A percentile compares a stretch with the other conserved stretches of the same genome.
Conservation (phyloP, 352 stramenopile genomes). For the Phytophthora agathidicida region DNA sequence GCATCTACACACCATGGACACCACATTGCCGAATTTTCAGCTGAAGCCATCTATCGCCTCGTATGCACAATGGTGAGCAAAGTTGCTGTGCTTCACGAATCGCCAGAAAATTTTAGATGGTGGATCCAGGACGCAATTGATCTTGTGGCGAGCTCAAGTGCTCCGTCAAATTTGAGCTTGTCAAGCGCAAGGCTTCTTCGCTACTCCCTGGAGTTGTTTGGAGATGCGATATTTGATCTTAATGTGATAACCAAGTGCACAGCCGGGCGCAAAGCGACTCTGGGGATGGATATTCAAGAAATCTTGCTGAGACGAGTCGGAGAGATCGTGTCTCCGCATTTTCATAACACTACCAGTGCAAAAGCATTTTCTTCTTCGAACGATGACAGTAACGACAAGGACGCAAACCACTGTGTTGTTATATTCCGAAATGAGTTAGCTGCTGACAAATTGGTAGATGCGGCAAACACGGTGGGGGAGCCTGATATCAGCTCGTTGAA, state of each 20-base stretch:
- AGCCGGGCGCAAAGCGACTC: conserved; percentile 3
- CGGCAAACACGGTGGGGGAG: conserved; percentile 39
- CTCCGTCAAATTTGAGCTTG: conserved; percentile 13
- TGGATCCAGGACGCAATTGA: conserved; percentile 33
- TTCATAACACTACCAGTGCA: conserved; percentile 1
- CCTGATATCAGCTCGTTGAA: conserved; percentile 48
- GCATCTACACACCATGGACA: not conserved
- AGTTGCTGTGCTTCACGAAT: conserved; percentile 13
- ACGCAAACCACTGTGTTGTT: conserved; percentile 45
- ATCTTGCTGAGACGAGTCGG: conserved; percentile 45
- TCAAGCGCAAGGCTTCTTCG: conserved; percentile 26
- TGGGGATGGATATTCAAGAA: conserved; percentile 36
- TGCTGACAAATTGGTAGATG: conserved; percentile 51
- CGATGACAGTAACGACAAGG: not conserved
- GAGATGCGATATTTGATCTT: conserved; percentile 35
- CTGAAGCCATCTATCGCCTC: conserved; percentile 28
- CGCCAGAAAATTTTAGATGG: conserved; percentile 23
- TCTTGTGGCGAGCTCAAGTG: conserved; percentile 9
- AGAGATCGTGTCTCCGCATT: conserved; percentile 28
- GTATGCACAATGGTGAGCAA: conserved; percentile 25
- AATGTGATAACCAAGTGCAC: conserved; percentile 3
- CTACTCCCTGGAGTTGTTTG: conserved; percentile 25
- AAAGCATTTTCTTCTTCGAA: not conserved
- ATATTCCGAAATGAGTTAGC: conserved; percentile 57
- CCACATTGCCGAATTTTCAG: not conserved